Percentiles rank a stretch among this genome's conserved stretches.
These are phyloP conservation scores for Endocladia muricata DNA, from an alignment of 31 red algal species.

Conservation along the genomic window DNA sequence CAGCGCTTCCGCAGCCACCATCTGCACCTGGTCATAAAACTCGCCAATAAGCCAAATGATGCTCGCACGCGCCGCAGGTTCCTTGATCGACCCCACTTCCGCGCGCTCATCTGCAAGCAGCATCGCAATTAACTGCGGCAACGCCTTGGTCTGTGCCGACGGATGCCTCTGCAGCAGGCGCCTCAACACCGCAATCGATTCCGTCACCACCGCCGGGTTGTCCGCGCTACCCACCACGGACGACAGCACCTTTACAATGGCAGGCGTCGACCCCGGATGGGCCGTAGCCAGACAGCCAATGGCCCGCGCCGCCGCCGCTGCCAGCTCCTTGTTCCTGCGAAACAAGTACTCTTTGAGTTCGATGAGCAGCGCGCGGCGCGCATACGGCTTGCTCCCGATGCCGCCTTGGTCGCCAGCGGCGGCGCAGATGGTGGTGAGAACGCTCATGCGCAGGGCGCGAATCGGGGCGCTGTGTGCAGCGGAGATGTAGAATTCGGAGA, in stretches of 20 bases:
- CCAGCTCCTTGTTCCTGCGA: conserved; percentile 39
- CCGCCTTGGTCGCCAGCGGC: conserved; percentile 26
- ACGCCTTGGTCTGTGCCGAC: conserved; percentile 47
- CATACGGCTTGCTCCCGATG: conserved; percentile 53
- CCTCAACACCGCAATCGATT: conserved; percentile 74
- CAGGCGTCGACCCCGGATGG: conserved; percentile 58
- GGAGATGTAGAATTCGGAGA: conserved; percentile 78
- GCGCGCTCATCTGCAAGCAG: conserved; percentile 31
- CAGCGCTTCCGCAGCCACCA: conserved; percentile 66
- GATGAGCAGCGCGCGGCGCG: conserved; percentile 46
- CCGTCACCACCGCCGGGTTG: conserved; percentile 57
- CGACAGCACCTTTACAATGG: conserved; percentile 58
- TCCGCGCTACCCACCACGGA: conserved; percentile 49
- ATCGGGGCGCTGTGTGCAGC: conserved; percentile 52
- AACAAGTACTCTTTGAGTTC: conserved; percentile 61
- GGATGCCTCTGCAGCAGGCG: conserved; percentile 71
- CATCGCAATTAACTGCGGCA: conserved; percentile 65
- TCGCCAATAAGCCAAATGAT: conserved; percentile 84
- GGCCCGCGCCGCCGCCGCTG: conserved; percentile 47
- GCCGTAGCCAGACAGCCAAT: conserved; percentile 70
- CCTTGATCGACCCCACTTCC: conserved; percentile 22
- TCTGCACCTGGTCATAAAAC: conserved; percentile 63
- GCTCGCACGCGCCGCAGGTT: conserved; percentile 61
- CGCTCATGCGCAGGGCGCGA: conserved; percentile 35
- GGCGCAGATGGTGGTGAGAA: conserved; percentile 51